phyloP scores from a whole-genome alignment of 2,329 filamentous ascomycete species.

The Sporothrix curviconia region DNA sequence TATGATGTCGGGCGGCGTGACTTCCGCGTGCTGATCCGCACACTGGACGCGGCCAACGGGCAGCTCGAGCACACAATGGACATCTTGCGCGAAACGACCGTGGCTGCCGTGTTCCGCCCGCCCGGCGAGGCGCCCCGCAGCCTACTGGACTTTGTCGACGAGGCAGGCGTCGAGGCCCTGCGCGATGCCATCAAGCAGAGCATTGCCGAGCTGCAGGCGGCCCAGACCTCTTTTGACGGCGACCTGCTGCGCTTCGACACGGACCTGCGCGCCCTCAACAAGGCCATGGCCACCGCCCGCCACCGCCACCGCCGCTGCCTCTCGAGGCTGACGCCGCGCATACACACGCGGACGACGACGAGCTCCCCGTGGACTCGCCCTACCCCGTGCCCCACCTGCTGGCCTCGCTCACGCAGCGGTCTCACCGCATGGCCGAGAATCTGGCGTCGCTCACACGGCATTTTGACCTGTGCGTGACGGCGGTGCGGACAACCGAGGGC shows the following conservation, averaged over 20 bases:
- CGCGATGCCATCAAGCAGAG: slow-evolving; percentile 61
- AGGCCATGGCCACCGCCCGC: slow-evolving; percentile 43
- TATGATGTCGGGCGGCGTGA: slow-evolving; percentile 54
- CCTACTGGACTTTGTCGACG: slow-evolving; percentile 71
- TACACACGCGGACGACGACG: background rate
- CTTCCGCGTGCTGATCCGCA: slow-evolving; percentile 55
- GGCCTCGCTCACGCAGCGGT: slow-evolving; percentile 62
- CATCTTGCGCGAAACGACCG: slow-evolving; percentile 55
- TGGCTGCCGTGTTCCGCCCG: slow-evolving; percentile 59
- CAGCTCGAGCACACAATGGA: slow-evolving; percentile 61
- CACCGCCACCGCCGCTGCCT: slow-evolving; percentile 22
- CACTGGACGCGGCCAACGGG: slow-evolving; percentile 60
- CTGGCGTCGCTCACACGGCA: slow-evolving; percentile 77
- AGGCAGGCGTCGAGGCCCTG: slow-evolving; percentile 59
- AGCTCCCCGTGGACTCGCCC: slow-evolving; percentile 27
- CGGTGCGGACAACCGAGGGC: slow-evolving; percentile 83
- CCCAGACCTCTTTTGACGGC: slow-evolving; percentile 68
- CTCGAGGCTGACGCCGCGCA: background rate
- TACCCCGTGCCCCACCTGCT: slow-evolving; percentile 44
- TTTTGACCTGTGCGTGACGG: slow-evolving; percentile 89
- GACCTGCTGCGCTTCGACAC: slow-evolving; percentile 70
- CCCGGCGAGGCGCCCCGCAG: slow-evolving; percentile 52
- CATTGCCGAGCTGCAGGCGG: slow-evolving; percentile 62
- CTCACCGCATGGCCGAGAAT: slow-evolving; percentile 73
- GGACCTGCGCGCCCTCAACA: slow-evolving; percentile 61